Evolutionary conservation across 2,329 filamentous ascomycete genomes (phyloP).

Genomic region (Thielaviopsis populi): DNA sequence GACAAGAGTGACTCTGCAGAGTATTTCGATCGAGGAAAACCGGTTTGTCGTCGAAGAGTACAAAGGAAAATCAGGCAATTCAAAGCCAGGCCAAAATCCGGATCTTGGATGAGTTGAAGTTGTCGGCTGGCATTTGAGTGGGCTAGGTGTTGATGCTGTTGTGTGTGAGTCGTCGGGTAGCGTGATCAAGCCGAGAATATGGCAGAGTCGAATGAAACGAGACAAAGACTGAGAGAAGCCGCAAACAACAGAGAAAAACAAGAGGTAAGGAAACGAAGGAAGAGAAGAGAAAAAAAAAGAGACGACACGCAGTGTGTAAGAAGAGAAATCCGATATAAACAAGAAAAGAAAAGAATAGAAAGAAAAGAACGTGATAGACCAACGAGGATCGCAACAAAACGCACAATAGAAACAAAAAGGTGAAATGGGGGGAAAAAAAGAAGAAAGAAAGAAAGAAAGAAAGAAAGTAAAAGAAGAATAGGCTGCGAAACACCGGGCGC

Average conservation of each 20-base stretch:
- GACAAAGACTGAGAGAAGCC: neutral
- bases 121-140: neutral
- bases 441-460: neutral
- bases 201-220: neutral
- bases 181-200: neutral
- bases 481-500: neutral
- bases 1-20: neutral
- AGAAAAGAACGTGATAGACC: neutral
- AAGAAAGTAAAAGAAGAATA: neutral
- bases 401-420: neutral
- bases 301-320: slow-evolving; percentile 11
- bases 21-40: neutral
- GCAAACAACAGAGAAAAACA: neutral
- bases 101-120: neutral
- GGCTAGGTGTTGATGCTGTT: neutral
- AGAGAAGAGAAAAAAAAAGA: slow-evolving; percentile 5
- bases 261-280: neutral
- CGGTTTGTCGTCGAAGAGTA: neutral
- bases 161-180: slow-evolving; percentile 3
- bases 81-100: neutral
- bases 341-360: neutral
- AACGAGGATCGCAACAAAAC: neutral
- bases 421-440: neutral
- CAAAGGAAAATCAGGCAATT: neutral
- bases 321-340: neutral